phyloP scores from a whole-genome alignment of 2,329 filamentous ascomycete species.

The Aspergillus sp. region DNA sequence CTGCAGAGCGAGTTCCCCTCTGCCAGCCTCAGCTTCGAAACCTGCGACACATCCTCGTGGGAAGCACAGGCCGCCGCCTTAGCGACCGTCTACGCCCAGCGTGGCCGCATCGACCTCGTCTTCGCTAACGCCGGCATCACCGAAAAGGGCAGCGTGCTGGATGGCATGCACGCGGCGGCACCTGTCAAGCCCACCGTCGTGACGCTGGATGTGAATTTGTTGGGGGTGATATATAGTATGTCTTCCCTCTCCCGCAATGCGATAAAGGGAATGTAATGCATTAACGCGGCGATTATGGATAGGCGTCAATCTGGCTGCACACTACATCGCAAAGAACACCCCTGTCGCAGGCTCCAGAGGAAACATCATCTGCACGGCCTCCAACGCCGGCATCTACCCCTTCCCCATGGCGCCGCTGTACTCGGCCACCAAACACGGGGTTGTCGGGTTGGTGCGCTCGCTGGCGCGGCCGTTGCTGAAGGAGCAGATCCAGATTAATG shows the following conservation, averaged over 20 bases:
- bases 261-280: background rate
- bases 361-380: conserved; percentile 53
- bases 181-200: conserved; percentile 36
- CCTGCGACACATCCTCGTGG: conserved; percentile 35
- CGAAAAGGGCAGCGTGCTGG: conserved; percentile 41
- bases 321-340: conserved; percentile 51
- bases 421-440: conserved; percentile 46
- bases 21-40: conserved; percentile 25
- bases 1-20: conserved; percentile 25
- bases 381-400: conserved; percentile 53
- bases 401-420: conserved; percentile 53
- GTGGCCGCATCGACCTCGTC: conserved; percentile 45
- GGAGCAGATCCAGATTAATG: conserved; percentile 51
- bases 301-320: conserved; percentile 50
- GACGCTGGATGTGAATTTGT: conserved; percentile 35
- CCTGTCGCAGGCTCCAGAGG: conserved; percentile 35
- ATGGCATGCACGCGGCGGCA: conserved; percentile 13
- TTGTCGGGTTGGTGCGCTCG: conserved; percentile 52
- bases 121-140: conserved; percentile 53
- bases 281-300: background rate
- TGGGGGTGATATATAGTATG: conserved; percentile 48
- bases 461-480: conserved; percentile 39
- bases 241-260: background rate
- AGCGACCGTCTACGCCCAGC: conserved; percentile 16
- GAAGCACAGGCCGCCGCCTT: conserved; percentile 30